Percentiles rank a stretch among this genome's conserved stretches.
These are phyloP conservation scores for Heterotrichella gracilis DNA, from an alignment of 352 stramenopile genomes.

Conservation along the genomic window DNA sequence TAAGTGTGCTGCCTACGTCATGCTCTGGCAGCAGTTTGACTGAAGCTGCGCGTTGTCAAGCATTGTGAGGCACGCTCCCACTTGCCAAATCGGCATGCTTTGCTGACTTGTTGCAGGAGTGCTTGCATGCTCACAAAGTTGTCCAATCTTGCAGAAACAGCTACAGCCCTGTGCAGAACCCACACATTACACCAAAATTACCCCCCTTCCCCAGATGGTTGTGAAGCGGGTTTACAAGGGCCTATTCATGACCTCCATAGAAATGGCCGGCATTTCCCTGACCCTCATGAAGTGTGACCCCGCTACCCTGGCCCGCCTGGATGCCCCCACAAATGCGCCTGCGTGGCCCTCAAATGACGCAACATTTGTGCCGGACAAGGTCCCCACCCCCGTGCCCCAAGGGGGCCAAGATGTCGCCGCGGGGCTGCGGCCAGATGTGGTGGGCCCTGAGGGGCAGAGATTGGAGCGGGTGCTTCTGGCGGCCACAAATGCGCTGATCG, in stretches of 20 bases:
- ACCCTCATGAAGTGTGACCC: slow-evolving; percentile 25
- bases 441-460: slow-evolving; percentile 17
- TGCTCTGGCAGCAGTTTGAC: slow-evolving; percentile 25
- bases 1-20: too few species aligned
- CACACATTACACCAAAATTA: too few species aligned
- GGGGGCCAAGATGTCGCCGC: not conserved
- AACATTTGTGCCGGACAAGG: slow-evolving; percentile 1
- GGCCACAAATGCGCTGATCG: slow-evolving; percentile 37
- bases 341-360: slow-evolving; percentile 15
- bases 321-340: slow-evolving; percentile 16
- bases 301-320: slow-evolving; percentile 11
- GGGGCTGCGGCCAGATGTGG: not conserved
- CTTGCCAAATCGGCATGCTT: too few species aligned
- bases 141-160: too few species aligned
- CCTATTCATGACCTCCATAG: slow-evolving; percentile 73
- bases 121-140: too few species aligned
- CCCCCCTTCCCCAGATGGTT: too few species aligned
- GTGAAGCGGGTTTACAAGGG: slow-evolving; percentile 53
- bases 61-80: too few species aligned
- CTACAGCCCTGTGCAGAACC: too few species aligned
- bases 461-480: slow-evolving; percentile 24
- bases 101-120: too few species aligned
- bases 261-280: slow-evolving; percentile 73
- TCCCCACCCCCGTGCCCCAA: not conserved
- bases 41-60: too few species aligned